Evolutionary conservation across 108 stramenopile genomes (phyloP).

Genomic region (Parietichytrium sp.): DNA sequence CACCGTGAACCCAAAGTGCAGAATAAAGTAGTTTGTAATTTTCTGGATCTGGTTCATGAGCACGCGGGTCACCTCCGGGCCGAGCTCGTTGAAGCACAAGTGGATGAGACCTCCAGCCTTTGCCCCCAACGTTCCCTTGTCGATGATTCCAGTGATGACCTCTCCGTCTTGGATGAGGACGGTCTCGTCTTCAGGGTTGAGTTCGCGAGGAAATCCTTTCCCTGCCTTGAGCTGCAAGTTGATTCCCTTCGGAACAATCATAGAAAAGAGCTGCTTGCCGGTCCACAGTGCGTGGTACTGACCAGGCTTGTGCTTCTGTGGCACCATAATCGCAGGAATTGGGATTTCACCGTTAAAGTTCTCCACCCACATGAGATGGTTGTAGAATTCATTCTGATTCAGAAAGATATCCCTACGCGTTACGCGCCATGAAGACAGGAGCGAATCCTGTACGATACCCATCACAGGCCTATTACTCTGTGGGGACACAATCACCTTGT

Average conservation of each 20-base stretch:
- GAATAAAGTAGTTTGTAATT: slow-evolving; percentile 88
- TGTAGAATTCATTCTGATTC: slow-evolving; percentile 86
- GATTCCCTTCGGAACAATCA: slow-evolving; percentile 82
- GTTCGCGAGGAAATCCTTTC: slow-evolving; percentile 40
- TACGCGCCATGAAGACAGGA: slow-evolving; percentile 89
- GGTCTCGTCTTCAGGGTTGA: slow-evolving; percentile 81
- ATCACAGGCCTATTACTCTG: slow-evolving; percentile 98
- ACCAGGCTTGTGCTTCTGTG: slow-evolving; percentile 58
- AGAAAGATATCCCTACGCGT: slow-evolving; percentile 91
- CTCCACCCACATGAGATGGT: slow-evolving; percentile 91
- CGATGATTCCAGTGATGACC: slow-evolving; percentile 87
- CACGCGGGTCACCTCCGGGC: slow-evolving; percentile 82
- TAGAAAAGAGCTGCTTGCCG: slow-evolving; percentile 90
- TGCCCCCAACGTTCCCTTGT: slow-evolving; percentile 93
- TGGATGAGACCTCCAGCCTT: slow-evolving; percentile 91
- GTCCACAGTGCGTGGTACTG: slow-evolving; percentile 77
- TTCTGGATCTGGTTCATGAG: slow-evolving; percentile 98
- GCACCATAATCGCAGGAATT: slow-evolving; percentile 89
- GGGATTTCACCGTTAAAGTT: slow-evolving; percentile 90
- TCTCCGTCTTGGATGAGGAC: slow-evolving; percentile 90
- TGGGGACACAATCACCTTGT: slow-evolving; percentile 89
- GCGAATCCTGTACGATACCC: slow-evolving; percentile 97
- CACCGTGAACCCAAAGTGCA: slow-evolving; percentile 89
- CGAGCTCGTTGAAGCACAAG: slow-evolving; percentile 89
- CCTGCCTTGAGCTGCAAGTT: slow-evolving; percentile 73